phyloP scores from a whole-genome alignment of 345 rosid genomes.

The Angophora floribunda region DNA sequence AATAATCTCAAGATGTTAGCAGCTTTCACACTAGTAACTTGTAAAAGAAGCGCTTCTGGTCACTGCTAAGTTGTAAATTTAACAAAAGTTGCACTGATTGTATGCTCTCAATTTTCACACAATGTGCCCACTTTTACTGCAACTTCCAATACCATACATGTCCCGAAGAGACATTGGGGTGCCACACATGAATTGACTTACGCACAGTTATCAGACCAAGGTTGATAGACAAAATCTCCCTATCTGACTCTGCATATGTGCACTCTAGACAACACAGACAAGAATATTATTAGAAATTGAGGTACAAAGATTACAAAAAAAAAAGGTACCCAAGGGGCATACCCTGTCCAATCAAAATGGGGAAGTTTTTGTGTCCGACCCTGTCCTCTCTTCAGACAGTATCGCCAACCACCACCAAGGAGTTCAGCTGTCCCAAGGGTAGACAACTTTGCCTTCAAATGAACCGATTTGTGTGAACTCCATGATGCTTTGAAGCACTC shows the following conservation, averaged over 20 bases:
- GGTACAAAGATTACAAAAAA: background rate
- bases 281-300: background rate
- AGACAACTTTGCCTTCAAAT: slow-evolving; percentile 61
- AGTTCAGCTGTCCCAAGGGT: slow-evolving; percentile 25
- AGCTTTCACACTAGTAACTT: background rate
- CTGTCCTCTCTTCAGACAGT: slow-evolving; percentile 72
- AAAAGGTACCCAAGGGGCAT: background rate
- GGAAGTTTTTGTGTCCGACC: slow-evolving; percentile 57
- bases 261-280: background rate
- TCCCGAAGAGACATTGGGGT: background rate
- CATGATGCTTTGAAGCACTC: slow-evolving; percentile 94
- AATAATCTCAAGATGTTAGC: background rate
- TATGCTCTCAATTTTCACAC: background rate
- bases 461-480: slow-evolving; percentile 87
- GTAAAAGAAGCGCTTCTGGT: background rate
- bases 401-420: slow-evolving; percentile 60
- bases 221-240: background rate
- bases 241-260: background rate
- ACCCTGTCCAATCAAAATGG: slow-evolving; percentile 95
- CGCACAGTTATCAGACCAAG: background rate
- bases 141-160: background rate
- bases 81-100: background rate
- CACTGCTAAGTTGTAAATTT: background rate
- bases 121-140: background rate
- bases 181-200: background rate